Evolutionary conservation across 2,329 filamentous ascomycete genomes (phyloP), one percentile per base, ranked within the genome.

Genomic region (Exophiala sp.): DNA sequence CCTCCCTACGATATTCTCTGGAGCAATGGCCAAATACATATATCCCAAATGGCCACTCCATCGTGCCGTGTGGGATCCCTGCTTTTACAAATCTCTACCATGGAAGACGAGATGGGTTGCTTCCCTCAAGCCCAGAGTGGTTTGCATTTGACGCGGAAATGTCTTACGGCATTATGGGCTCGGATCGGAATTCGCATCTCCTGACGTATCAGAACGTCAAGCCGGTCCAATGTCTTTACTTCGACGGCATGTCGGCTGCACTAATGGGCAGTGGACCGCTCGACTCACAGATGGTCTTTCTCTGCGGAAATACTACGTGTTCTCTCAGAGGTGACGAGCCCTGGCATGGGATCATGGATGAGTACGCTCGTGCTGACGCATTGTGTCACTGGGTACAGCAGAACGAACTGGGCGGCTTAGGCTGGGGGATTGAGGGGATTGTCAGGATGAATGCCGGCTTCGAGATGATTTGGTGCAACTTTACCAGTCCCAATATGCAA

Each of bases 81-180:
- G 67, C 73, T 10, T 74, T 72, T 55, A 78, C 77, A 8, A 69
- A 75, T 51, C 64, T 80, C 35, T 78, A 79, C 65, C 78, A 80
- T 62, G 77, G 77, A 10, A 65, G 76, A 39, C 65, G 64, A 57
- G 74, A 77, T 55, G 65, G 50, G 9, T 64, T 72, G 4, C 56
- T 69, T 3, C 72, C 76, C 3, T 72, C 75, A 12, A 77, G 71
- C 50, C 77, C 76, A 10, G 78, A 80, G 65, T 80, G 77, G 76
- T 66, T 80, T 18, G 74, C 77, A 5, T 75, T 80, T 58, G 78
- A 80, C 61, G 66, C 76, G 62, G 76, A 75, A 52, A 80, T 79
- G 77, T 70, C 75, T n/a, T 80, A 80, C 59, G 75, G 74, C 4
- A 79, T 80, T 57, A 78, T 78, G 71, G 77, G 77, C 16, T 66